Percentiles rank a stretch among this genome's conserved stretches.
Evolutionary conservation across 352 stramenopile genomes (phyloP).

Genomic region (Thraustochytrium striatum): DNA sequence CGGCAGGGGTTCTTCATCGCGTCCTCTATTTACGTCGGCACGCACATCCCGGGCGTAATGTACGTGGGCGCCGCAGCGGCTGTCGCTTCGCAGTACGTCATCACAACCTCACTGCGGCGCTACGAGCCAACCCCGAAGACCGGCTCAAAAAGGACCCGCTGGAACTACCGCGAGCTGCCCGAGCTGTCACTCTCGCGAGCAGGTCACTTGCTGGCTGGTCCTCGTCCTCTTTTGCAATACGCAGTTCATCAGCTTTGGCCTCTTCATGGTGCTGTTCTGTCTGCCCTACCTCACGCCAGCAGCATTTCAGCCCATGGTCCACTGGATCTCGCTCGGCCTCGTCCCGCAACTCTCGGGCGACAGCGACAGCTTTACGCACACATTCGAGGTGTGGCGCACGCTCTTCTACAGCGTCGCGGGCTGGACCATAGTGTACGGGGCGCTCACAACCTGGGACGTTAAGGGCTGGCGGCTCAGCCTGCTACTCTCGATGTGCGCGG

Average conservation of each 20-base stretch:
- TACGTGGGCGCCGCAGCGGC: slow-evolving; percentile 5
- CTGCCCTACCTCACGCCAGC: slow-evolving; percentile 27
- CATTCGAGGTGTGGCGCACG: slow-evolving; percentile 14
- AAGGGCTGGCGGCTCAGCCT: slow-evolving; percentile 26
- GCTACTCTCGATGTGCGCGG: slow-evolving; percentile 10
- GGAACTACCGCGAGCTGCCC: slow-evolving; percentile 11
- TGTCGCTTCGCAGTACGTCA: slow-evolving; percentile 1
- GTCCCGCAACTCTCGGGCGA: not conserved
- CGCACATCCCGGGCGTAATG: slow-evolving; percentile 14
- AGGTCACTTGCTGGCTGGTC: not conserved
- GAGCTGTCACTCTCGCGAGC: not conserved
- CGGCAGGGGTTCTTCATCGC: slow-evolving; percentile 19
- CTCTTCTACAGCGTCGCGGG: slow-evolving; percentile 16
- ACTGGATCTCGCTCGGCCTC: not conserved
- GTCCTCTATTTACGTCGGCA: slow-evolving; percentile 15
- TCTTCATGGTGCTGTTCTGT: slow-evolving; percentile 41
- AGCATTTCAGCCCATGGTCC: not conserved
- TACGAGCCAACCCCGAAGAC: not conserved
- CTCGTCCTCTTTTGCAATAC: slow-evolving; percentile 38
- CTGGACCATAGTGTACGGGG: slow-evolving; percentile 31
- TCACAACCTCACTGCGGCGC: slow-evolving; percentile 6
- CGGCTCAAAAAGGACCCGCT: not conserved
- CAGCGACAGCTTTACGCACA: slow-evolving; percentile 24
- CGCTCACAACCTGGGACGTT: slow-evolving; percentile 19
- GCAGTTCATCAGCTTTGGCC: slow-evolving; percentile 36